phyloP scores from a whole-genome alignment of 1,284 basidiomycete species.

The Apiotrichum laibachii region DNA sequence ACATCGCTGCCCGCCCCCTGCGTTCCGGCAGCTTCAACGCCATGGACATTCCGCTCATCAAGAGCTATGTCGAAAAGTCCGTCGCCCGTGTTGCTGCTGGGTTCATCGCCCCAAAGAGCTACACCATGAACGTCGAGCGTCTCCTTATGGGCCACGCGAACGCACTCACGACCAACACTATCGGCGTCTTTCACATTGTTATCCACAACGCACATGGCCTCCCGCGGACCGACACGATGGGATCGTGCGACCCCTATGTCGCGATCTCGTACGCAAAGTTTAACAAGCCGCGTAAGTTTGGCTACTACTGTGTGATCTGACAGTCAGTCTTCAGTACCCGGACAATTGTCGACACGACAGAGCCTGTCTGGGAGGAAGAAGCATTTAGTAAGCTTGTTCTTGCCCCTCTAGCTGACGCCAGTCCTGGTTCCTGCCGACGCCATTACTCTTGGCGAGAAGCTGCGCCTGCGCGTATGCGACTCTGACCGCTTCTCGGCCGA shows the following conservation, averaged over 20 bases:
- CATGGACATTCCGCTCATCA: slow-evolving; percentile 49
- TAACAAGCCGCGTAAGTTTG: slow-evolving; percentile 37
- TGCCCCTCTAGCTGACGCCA: slow-evolving; percentile 13
- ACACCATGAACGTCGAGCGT: slow-evolving; percentile 49
- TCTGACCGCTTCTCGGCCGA: slow-evolving; percentile 53
- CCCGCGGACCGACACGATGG: slow-evolving; percentile 46
- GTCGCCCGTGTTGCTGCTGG: slow-evolving; percentile 46
- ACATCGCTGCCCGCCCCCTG: slow-evolving; percentile 50
- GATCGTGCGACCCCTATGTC: slow-evolving; percentile 50
- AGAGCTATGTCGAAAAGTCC: slow-evolving; percentile 44
- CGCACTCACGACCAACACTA: slow-evolving; percentile 33
- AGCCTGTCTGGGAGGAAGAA: slow-evolving; percentile 50
- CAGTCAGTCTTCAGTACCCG: slow-evolving; percentile 43
- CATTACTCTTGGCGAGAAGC: slow-evolving; percentile 47
- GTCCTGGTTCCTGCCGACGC: slow-evolving; percentile 44
- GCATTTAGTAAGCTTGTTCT: slow-evolving; percentile 27
- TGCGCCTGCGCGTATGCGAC: slow-evolving; percentile 48
- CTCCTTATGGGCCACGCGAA: slow-evolving; percentile 47
- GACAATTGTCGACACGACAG: slow-evolving; percentile 43
- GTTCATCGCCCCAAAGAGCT: slow-evolving; percentile 48
- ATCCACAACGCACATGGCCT: slow-evolving; percentile 44
- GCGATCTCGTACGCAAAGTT: slow-evolving; percentile 46
- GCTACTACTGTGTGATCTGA: neutral
- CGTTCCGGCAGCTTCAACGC: slow-evolving; percentile 45
- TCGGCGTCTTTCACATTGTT: slow-evolving; percentile 49